Percentiles rank a stretch among this genome's conserved stretches.
Conservation (phyloP, 2,329 filamentous ascomycete species). For the Aspergillus texensis region DNA sequence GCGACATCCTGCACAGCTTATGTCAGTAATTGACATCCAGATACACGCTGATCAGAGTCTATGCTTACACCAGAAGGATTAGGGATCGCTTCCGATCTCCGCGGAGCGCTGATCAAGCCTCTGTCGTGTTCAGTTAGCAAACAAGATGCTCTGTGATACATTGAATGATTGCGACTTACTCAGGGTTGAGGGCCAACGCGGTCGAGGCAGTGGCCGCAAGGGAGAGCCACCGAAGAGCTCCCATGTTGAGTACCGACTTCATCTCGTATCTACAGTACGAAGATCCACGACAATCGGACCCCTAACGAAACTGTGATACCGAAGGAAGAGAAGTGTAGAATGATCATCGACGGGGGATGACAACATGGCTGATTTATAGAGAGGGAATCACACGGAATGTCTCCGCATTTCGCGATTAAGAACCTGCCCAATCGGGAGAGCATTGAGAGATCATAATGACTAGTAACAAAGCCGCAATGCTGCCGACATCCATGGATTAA, state of each 20-base stretch:
- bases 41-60: neutral
- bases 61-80: constrained; percentile 44
- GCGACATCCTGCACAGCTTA: constrained; percentile 41
- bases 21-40: constrained; percentile 1
- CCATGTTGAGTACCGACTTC: constrained; percentile 22
- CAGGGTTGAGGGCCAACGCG: constrained; percentile 31
- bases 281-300: neutral
- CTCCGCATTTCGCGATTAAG: constrained; percentile 1
- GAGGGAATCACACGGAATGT: neutral
- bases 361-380: neutral
- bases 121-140: constrained; percentile 19
- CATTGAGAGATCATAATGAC: neutral
- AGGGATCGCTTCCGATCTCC: constrained; percentile 39
- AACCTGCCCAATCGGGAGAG: constrained; percentile 6
- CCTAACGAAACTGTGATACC: neutral
- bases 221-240: constrained; percentile 27
- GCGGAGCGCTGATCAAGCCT: constrained; percentile 40
- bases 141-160: neutral
- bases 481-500: neutral
- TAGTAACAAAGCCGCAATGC: neutral
- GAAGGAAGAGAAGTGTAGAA: neutral
- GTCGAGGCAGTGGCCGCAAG: constrained; percentile 26
- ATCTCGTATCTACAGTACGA: neutral
- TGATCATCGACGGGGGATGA: neutral
- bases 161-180: constrained; percentile 25